A percentile compares a stretch with the other conserved stretches of the same genome.
These are phyloP conservation scores for Viridothelium virens DNA, from an alignment of 495 filamentous ascomycete genomes.

Conservation along the genomic window DNA sequence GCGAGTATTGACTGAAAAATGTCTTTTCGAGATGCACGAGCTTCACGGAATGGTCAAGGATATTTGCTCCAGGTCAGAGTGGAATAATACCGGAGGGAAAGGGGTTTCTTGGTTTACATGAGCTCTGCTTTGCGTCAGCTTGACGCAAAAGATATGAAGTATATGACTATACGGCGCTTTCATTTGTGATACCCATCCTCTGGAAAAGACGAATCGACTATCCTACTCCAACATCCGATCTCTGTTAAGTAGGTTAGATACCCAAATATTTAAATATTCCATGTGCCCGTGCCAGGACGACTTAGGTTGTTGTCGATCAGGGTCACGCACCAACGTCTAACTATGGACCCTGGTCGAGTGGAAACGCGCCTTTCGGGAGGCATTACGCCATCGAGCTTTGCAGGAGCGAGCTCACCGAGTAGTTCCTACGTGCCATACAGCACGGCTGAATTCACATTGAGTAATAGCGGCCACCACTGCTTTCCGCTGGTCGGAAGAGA, in stretches of 20 bases:
- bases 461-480: slow-evolving; percentile 5
- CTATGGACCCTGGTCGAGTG: not conserved
- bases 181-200: not conserved
- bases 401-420: not conserved
- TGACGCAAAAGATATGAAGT: not conserved
- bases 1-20: slow-evolving; percentile 14
- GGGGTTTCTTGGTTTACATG: not conserved
- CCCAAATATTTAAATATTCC: too few relatives aligned
- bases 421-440: not conserved
- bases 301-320: too few relatives aligned
- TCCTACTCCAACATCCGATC: not conserved
- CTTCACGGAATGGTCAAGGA: not conserved
- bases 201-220: not conserved
- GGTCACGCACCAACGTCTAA: too few relatives aligned
- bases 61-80: too few relatives aligned
- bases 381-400: slow-evolving; percentile 5
- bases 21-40: not conserved
- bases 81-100: too few relatives aligned
- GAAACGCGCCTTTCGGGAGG: not conserved
- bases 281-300: too few relatives aligned
- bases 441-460: slow-evolving; percentile 12
- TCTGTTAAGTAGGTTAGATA: too few relatives aligned
- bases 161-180: not conserved
- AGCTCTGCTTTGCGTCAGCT: not conserved
- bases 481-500: not conserved